Conservation (phyloP, 208 protist genomes). For the Wallacemonas sp. region DNA sequence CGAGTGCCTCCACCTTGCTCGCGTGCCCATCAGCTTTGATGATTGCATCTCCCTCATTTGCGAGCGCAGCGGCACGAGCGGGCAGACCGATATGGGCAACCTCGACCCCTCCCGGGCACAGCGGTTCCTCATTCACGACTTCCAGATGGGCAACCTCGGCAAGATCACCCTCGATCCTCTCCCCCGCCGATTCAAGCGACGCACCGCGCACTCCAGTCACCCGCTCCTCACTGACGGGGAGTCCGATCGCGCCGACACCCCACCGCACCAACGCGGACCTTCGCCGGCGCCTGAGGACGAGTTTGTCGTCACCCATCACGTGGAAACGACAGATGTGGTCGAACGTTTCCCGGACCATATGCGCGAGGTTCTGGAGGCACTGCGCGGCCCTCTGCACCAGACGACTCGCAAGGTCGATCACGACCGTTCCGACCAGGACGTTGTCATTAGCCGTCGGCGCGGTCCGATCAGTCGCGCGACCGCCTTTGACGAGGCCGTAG, state of each 20-base stretch:
- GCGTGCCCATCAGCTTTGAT: slow-evolving; percentile 88
- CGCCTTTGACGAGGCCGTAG: slow-evolving; percentile 51
- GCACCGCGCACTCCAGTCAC: not conserved
- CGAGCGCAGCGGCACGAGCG: slow-evolving; percentile 83
- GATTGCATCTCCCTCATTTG: slow-evolving; percentile 91
- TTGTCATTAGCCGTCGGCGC: slow-evolving; percentile 80
- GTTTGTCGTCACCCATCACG: slow-evolving; percentile 66
- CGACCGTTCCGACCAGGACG: slow-evolving; percentile 17
- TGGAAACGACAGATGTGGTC: slow-evolving; percentile 74
- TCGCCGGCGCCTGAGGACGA: slow-evolving; percentile 20
- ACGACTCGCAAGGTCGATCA: not conserved
- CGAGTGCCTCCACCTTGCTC: slow-evolving; percentile 81
- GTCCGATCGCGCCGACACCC: not conserved
- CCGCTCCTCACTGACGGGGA: not conserved
- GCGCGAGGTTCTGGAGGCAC: slow-evolving; percentile 61
- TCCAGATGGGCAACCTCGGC: slow-evolving; percentile 79
- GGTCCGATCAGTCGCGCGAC: slow-evolving; percentile 77
- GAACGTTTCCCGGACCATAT: slow-evolving; percentile 83
- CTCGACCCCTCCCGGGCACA: slow-evolving; percentile 70
- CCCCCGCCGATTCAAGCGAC: slow-evolving; percentile 47
- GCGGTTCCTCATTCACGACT: slow-evolving; percentile 86
- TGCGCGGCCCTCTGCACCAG: slow-evolving; percentile 37
- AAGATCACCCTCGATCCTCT: slow-evolving; percentile 84
- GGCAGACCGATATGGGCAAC: slow-evolving; percentile 82
- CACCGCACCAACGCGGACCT: not conserved